Evolutionary conservation across 2,329 filamentous ascomycete genomes (phyloP).

Genomic region (Diaporthe capsici): DNA sequence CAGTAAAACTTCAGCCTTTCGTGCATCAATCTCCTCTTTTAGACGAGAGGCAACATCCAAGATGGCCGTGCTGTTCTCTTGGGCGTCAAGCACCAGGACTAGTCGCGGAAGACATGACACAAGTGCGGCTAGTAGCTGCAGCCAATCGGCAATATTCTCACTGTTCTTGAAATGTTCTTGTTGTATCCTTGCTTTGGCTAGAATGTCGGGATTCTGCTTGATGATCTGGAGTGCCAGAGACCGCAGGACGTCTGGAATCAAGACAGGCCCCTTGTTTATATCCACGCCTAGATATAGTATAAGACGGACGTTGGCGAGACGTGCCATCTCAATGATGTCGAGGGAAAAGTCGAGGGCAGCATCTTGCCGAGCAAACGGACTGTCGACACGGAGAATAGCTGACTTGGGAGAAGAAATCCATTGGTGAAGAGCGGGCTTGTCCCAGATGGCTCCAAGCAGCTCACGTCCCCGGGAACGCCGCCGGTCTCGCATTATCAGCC

Average conservation of each 20-base stretch:
- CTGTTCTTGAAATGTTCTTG: neutral
- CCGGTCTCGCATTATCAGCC: neutral
- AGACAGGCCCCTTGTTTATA: neutral
- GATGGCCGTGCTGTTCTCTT: constrained; percentile 4
- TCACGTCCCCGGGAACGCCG: neutral
- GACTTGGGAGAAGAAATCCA: neutral
- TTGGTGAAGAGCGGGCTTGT: neutral
- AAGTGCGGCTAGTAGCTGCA: neutral
- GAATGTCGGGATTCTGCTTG: neutral
- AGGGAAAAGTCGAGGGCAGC: neutral
- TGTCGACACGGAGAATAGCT: neutral
- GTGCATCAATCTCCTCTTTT: neutral
- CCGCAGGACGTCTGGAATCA: neutral
- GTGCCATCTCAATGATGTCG: neutral
- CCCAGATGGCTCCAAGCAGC: neutral
- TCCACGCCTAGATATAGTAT: neutral
- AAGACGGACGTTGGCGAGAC: neutral
- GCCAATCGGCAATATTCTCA: neutral
- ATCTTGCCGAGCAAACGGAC: neutral
- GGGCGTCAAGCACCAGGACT: neutral
- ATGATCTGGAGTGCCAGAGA: neutral
- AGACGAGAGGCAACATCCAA: neutral
- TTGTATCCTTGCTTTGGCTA: neutral
- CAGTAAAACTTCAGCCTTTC: neutral
- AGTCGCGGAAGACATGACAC: neutral